These are phyloP conservation scores for Tilletiaria anomala DNA, from an alignment of 1,284 basidiomycete genomes.

Conservation along the genomic window DNA sequence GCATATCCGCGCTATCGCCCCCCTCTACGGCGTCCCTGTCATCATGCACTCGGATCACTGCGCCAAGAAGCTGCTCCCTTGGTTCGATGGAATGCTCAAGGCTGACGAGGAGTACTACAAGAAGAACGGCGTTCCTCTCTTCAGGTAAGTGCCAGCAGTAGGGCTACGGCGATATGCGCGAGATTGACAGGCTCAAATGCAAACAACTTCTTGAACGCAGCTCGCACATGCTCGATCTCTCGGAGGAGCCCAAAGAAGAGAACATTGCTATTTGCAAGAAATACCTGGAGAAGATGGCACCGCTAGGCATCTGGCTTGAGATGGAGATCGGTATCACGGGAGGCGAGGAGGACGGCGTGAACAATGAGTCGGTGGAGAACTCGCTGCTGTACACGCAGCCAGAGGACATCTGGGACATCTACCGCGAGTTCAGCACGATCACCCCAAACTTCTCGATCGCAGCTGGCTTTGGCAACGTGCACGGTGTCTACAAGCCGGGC, in stretches of 20 bases:
- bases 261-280: slow-evolving; percentile 88
- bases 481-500: slow-evolving; percentile 44
- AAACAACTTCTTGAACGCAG: slow-evolving; percentile 1
- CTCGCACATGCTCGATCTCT: slow-evolving; percentile 99
- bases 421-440: slow-evolving; percentile 67
- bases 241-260: slow-evolving; percentile 91
- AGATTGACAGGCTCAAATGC: background rate
- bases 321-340: slow-evolving; percentile 99
- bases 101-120: slow-evolving; percentile 91
- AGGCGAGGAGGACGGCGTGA: slow-evolving; percentile 94
- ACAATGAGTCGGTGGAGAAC: slow-evolving; percentile 69
- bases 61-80: slow-evolving; percentile 91
- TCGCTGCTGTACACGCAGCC: slow-evolving; percentile 90
- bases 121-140: slow-evolving; percentile 72
- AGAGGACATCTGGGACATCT: slow-evolving; percentile 76
- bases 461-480: slow-evolving; percentile 91
- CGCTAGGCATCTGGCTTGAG: slow-evolving; percentile 82
- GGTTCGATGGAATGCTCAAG: slow-evolving; percentile 98
- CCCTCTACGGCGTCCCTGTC: slow-evolving; percentile 55
- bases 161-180: background rate
- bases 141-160: slow-evolving; percentile 48
- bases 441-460: slow-evolving; percentile 92
- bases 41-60: slow-evolving; percentile 98
- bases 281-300: slow-evolving; percentile 90
- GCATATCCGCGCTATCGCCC: slow-evolving; percentile 70